Percentiles rank a stretch among this genome's conserved stretches.
These are phyloP conservation scores for Candida sojae DNA, from an alignment of 1,139 yeast genomes.

Conservation along the genomic window DNA sequence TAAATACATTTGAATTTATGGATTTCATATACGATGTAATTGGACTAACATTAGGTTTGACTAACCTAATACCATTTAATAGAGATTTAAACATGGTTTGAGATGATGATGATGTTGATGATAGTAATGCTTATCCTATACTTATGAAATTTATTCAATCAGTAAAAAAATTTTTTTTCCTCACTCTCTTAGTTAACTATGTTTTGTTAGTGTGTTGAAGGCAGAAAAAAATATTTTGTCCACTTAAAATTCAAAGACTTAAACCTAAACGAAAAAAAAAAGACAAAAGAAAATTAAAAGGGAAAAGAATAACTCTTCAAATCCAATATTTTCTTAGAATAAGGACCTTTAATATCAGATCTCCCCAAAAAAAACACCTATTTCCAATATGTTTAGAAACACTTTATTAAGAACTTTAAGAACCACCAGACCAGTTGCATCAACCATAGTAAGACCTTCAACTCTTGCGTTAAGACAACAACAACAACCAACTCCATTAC, in stretches of 20 bases:
- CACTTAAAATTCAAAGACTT: constrained; percentile 6
- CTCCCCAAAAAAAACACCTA: background rate
- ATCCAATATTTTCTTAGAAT: background rate
- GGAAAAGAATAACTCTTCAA: background rate
- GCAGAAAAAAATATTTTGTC: background rate
- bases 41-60: constrained; percentile 9
- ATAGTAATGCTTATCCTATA: too few relatives aligned
- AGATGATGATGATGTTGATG: background rate
- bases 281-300: constrained; percentile 1
- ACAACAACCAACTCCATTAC: background rate
- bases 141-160: too few relatives aligned
- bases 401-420: constrained; percentile 29
- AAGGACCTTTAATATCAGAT: constrained; percentile 1
- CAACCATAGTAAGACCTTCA: constrained; percentile 4
- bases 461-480: constrained; percentile 3
- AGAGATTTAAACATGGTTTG: constrained; percentile 15
- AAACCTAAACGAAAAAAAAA: too few relatives aligned
- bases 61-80: constrained; percentile 8
- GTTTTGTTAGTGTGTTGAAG: too few relatives aligned
- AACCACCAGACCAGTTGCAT: constrained; percentile 12
- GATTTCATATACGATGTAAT: constrained; percentile 15
- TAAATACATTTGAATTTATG: constrained; percentile 12
- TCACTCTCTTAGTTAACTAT: too few relatives aligned
- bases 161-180: constrained; percentile 3
- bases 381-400: constrained; percentile 32